These are phyloP conservation scores for Crotalaria pallida DNA, from an alignment of 306 rosid species.

Conservation along the genomic window DNA sequence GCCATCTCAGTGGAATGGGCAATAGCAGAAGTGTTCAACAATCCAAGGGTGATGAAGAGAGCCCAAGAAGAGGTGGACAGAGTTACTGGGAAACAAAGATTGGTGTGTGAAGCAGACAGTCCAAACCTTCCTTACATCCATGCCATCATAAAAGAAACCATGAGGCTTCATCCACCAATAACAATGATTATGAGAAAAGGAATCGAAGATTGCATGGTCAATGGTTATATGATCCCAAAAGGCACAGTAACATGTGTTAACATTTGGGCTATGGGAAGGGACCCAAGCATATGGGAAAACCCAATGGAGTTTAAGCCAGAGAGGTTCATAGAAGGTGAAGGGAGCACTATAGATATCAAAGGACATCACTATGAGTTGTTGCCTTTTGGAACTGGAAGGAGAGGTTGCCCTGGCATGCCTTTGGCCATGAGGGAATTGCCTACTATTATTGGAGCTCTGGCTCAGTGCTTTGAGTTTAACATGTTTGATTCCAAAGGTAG, in stretches of 20 bases:
- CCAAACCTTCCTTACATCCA: constrained; percentile 41
- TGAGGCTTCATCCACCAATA: constrained; percentile 45
- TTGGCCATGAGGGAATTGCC: constrained; percentile 46
- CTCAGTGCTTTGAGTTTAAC: constrained; percentile 53
- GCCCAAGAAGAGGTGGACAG: constrained; percentile 40
- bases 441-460: constrained; percentile 23
- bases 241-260: constrained; percentile 22
- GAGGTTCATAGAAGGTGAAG: constrained; percentile 20
- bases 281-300: constrained; percentile 30
- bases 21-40: constrained; percentile 44
- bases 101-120: constrained; percentile 38
- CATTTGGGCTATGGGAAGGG: constrained; percentile 50
- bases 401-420: constrained; percentile 48
- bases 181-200: constrained; percentile 37
- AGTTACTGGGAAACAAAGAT: constrained; percentile 21
- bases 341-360: background rate
- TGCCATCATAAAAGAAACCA: constrained; percentile 42
- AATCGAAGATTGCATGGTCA: constrained; percentile 18
- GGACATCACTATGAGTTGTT: constrained; percentile 32
- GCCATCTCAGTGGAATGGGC: constrained; percentile 41
- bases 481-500: background rate
- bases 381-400: constrained; percentile 54
- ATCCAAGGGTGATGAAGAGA: constrained; percentile 34
- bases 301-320: constrained; percentile 38
- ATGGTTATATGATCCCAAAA: constrained; percentile 27